Base-by-base conservation (phyloP, 495 filamentous ascomycete genomes). In the Talaromyces thailandensis region DNA sequence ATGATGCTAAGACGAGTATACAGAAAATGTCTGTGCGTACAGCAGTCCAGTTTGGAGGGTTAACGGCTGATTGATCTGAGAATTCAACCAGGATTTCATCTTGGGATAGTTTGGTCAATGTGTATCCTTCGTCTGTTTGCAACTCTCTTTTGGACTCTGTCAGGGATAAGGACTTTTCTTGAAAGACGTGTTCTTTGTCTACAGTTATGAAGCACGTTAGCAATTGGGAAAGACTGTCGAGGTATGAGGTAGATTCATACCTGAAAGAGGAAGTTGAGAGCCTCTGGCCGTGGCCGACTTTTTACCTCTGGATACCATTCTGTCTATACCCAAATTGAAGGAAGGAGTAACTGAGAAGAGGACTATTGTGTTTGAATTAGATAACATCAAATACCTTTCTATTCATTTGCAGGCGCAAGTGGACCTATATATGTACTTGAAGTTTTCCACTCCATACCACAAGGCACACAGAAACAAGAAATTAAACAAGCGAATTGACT, bases 1-100 rank as follows among this genome's bases (percentile, higher is more conserved):
- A 16, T 8, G 26, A 16, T 25, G 9, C 12, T 5, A 6, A 25
- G 51, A n/a, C n/a, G 5, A 55, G 51, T 14, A 28, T 28, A 25
- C 23, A 55, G 51, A 25, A 53, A 31, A n/a, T n/a, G 23, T 23
- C 32, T 56, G 64, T 69, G 59, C 69, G 51, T 55, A 75, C 73
- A 65, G 70, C 58, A 43, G 62, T 26, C 73, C 73, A 76, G 23
- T 75, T 71, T 61, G 62, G 65, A 26, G 73, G 73, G 28, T 73
- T 69, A 24, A 51, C 56, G 2, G 62, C 23, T 11, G 73, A 75
- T n/a, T 58, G 59, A 11, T 67, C 61, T n/a, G 64, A 62, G 43
- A 75, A 75, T 48, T 73, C 73, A 21, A 75, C 71, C 43, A 73
- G 48, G 7, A 65, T 64, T 63, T 68, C 63, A 58, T 71, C n/a